Evolutionary conservation across 106 monocot species (phyloP), one percentile per base, ranked within the genome.

Genomic region (Chionographis japonica): DNA sequence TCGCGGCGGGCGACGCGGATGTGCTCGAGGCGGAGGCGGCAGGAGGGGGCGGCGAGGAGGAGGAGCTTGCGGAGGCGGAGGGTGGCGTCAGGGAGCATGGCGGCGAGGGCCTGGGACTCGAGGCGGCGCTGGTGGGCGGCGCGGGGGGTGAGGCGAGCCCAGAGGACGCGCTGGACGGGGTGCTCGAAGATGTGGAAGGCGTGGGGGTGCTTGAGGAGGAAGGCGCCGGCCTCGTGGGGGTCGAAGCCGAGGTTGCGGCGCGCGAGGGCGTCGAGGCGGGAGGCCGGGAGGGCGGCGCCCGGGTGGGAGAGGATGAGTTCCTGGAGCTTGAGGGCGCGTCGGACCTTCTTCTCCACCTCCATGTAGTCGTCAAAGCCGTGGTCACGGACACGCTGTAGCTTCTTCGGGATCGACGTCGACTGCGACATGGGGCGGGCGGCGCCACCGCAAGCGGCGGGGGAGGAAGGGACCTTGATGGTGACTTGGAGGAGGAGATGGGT

Each of bases 181-280:
- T 98, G 97, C 54, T 90, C 87, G 72, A 83, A 92, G 74, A 92
- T 58, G 77, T 92, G 92, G 85, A 98, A 92, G 57, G 72, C 84
- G 82, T 98, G 89, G 27, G 97, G 90, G 77, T 92, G 90, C 57
- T 75, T 77, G 79, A 98, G 89, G 81, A 98, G 89, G 90, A 93
- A 92, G 67, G 80, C 68, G 37, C 77, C 79, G 51, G 81, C 73
- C 60, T 87, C 89, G 69, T 75, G 56, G 19, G 83, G 81, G n/a
- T 20, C 52, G 68, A 98, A 41, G 40, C 61, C 56, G 54, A 77
- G 78, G 71, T 76, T 56, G 46, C 98, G 89, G 60, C 93, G 92
- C 50, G 90, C 72, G 68, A 98, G 86, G 58, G 80, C 8, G 62
- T 87, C 83, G 74, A 98, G 85, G 62, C 76, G 90, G 76, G 89